Percentiles rank a stretch among this genome's conserved stretches.
These are phyloP conservation scores for Thymus mandschuricus DNA, from an alignment of 257 asterid species.

Conservation along the genomic window DNA sequence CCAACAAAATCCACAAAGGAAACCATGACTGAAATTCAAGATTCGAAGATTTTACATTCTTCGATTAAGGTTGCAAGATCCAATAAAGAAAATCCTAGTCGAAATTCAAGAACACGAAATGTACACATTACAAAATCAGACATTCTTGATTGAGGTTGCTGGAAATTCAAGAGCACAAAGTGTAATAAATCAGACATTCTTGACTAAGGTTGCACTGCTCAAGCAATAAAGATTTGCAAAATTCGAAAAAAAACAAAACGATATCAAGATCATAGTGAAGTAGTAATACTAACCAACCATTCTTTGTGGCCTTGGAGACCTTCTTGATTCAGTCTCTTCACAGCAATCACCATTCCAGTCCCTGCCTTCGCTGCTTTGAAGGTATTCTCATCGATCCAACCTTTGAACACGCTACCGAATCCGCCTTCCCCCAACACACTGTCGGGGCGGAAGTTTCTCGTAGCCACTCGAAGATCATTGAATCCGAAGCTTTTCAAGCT, in stretches of 20 bases:
- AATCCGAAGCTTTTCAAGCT: conserved; percentile 60
- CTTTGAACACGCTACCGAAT: conserved; percentile 82
- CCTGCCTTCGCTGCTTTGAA: conserved; percentile 77
- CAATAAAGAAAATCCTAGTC: no score
- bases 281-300: conserved; percentile 67
- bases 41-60: no score
- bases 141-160: no score
- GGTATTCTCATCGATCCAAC: conserved; percentile 76
- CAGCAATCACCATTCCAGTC: conserved; percentile 79
- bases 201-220: not conserved
- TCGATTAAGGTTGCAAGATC: no score
- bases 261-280: not conserved
- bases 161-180: not conserved
- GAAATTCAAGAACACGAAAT: no score
- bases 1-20: no score
- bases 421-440: conserved; percentile 92
- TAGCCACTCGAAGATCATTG: conserved; percentile 66
- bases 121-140: no score
- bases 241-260: not conserved
- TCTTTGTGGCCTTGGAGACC: conserved; percentile 85
- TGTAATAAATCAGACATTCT: not conserved
- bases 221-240: not conserved
- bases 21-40: no score
- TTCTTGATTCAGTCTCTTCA: conserved; percentile 74
- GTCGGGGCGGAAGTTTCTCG: conserved; percentile 84